These are phyloP conservation scores for Trichomonascaceae sp. DNA, from an alignment of 1,139 yeast genomes.

Conservation along the genomic window DNA sequence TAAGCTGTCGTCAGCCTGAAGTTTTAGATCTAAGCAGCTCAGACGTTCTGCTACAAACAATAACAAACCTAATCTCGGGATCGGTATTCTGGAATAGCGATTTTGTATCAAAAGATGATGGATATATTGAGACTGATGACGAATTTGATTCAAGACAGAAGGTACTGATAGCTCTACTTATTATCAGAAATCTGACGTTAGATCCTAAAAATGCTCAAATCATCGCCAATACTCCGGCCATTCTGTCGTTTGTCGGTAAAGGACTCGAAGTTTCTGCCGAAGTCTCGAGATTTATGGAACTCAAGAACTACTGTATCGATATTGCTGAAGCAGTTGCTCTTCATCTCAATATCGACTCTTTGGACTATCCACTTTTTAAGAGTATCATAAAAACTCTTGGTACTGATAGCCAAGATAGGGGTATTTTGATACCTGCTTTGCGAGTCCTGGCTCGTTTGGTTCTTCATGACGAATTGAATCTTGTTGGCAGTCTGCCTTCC, in stretches of 20 bases:
- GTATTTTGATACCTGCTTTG: constrained; percentile 34
- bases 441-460: constrained; percentile 36
- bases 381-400: constrained; percentile 21
- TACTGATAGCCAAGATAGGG: constrained; percentile 31
- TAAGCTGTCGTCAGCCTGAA: constrained; percentile 48
- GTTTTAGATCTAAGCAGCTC: constrained; percentile 44
- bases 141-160: constrained; percentile 36
- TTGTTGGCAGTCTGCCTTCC: constrained; percentile 34
- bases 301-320: constrained; percentile 66
- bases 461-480: constrained; percentile 34
- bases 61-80: constrained; percentile 29
- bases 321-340: constrained; percentile 80
- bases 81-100: constrained; percentile 7
- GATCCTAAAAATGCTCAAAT: constrained; percentile 79
- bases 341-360: constrained; percentile 65
- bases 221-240: constrained; percentile 48
- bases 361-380: constrained; percentile 37
- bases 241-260: constrained; percentile 37
- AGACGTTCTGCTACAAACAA: constrained; percentile 45
- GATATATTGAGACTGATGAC: constrained; percentile 21
- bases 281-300: constrained; percentile 45
- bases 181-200: constrained; percentile 74
- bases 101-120: constrained; percentile 10
- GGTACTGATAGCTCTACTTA: constrained; percentile 59
- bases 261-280: constrained; percentile 40